These are phyloP conservation scores for Botryotinia globosa DNA, from an alignment of 2,329 filamentous ascomycete species.

Conservation along the genomic window DNA sequence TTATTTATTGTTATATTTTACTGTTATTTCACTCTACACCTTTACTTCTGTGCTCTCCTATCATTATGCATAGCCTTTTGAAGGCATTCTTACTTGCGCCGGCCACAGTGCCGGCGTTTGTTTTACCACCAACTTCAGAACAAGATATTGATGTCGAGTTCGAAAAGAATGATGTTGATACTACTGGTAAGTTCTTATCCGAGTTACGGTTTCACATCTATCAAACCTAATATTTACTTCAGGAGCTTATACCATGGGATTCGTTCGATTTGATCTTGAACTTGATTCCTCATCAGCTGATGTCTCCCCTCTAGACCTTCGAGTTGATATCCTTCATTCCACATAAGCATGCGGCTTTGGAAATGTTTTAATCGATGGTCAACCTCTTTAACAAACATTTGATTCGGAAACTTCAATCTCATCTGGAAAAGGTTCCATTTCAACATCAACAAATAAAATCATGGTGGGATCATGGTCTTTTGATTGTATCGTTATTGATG, in stretches of 20 bases:
- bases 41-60: not conserved
- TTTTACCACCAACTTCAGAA: constrained; percentile 24
- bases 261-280: constrained; percentile 27
- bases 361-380: constrained; percentile 49
- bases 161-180: not conserved
- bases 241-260: constrained; percentile 25
- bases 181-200: not conserved
- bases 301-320: constrained; percentile 34
- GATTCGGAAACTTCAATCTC: constrained; percentile 21
- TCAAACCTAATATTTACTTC: not conserved
- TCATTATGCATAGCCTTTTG: constrained; percentile 37
- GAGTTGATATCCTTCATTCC: constrained; percentile 47
- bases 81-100: constrained; percentile 36
- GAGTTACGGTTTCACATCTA: rapidly evolving
- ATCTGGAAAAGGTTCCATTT: constrained; percentile 44
- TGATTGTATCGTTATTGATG: constrained; percentile 45
- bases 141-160: not conserved
- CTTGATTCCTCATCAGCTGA: constrained; percentile 29
- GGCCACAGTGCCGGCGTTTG: constrained; percentile 31
- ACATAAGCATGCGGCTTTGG: constrained; percentile 47
- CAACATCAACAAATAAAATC: constrained; percentile 41
- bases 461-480: constrained; percentile 49
- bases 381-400: constrained; percentile 42
- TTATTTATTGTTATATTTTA: not conserved
- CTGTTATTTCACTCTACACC: constrained; percentile 5